A percentile compares a stretch with the other conserved stretches of the same genome.
Evolutionary conservation across 257 asterid genomes (phyloP).

Genomic region (Misopates orontium): DNA sequence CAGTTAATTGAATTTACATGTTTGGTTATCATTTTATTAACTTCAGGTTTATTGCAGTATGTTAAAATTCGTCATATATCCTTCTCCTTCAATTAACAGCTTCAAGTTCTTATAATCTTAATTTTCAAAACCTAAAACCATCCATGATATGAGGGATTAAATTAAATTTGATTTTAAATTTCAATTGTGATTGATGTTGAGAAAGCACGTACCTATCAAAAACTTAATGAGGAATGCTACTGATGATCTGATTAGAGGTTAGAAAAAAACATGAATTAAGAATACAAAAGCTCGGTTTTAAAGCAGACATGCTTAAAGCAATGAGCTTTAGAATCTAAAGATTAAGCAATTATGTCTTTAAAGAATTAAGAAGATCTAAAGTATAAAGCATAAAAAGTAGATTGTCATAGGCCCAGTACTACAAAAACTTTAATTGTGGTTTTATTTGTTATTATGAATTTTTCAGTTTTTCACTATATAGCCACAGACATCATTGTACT

Average conservation of each 20-base stretch:
- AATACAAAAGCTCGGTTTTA: not conserved
- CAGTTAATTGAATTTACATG: no score
- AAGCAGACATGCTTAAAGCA: slow-evolving; percentile 26
- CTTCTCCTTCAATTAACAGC: no score
- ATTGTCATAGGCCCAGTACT: slow-evolving; percentile 14
- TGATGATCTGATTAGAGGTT: not conserved
- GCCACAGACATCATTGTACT: not conserved
- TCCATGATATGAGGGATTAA: no score
- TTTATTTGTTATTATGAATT: not conserved
- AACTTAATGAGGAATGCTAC: not conserved
- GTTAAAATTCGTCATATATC: no score
- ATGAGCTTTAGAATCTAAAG: slow-evolving; percentile 40
- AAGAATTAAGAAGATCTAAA: slow-evolving; percentile 34
- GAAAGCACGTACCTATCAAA: not conserved
- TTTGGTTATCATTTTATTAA: no score
- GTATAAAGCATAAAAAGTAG: slow-evolving; percentile 29
- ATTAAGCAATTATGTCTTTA: slow-evolving; percentile 29
- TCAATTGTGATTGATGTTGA: no score
- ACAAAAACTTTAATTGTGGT: not conserved
- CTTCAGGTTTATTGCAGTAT: no score
- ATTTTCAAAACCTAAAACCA: no score
- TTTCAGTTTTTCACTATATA: no score
- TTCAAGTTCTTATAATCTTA: no score
- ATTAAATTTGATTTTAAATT: no score
- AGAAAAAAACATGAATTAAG: not conserved